Percentiles rank a stretch among this genome's conserved stretches.
These are phyloP conservation scores for Euphorbia peplus DNA, from an alignment of 345 rosid genomes.

Conservation along the genomic window DNA sequence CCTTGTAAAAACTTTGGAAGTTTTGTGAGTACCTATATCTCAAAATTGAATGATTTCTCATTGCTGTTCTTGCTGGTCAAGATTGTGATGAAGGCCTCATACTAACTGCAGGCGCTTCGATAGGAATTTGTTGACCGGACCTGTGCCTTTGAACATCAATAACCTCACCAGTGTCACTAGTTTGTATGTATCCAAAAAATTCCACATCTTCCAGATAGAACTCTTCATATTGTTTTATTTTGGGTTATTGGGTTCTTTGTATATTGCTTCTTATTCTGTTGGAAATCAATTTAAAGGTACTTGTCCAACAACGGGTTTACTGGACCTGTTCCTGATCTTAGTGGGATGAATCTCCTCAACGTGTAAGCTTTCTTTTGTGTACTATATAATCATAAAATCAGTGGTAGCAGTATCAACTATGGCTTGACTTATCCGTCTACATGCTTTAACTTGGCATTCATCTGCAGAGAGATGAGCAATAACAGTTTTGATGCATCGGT, in stretches of 20 bases:
- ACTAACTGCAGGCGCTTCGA: constrained; percentile 68
- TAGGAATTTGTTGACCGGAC: constrained; percentile 47
- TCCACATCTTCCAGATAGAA: neutral
- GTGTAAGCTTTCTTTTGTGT: constrained; percentile 63
- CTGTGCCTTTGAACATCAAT: constrained; percentile 57
- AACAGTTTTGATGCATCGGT: constrained; percentile 49
- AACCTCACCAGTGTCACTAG: constrained; percentile 50
- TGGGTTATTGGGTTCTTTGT: neutral
- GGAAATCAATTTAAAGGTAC: constrained; percentile 41
- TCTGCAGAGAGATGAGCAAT: constrained; percentile 84
- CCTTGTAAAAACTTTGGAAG: constrained; percentile 49
- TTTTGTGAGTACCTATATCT: constrained; percentile 57
- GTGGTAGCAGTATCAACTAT: neutral
- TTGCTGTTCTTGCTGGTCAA: neutral
- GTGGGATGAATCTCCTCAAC: constrained; percentile 49
- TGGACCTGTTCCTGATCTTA: constrained; percentile 63
- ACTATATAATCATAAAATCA: too few species aligned
- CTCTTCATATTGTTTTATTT: neutral
- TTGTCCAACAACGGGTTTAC: constrained; percentile 63
- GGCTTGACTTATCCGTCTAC: neutral
- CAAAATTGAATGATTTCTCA: neutral
- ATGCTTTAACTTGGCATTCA: constrained; percentile 9
- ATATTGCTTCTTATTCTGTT: neutral
- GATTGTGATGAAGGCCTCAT: constrained; percentile 3
- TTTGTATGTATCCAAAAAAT: constrained; percentile 49